Percentiles rank a stretch among this genome's conserved stretches.
Conservation (phyloP, 371 early-diverging fungal species). For the Lichtheimia corymbifera region DNA sequence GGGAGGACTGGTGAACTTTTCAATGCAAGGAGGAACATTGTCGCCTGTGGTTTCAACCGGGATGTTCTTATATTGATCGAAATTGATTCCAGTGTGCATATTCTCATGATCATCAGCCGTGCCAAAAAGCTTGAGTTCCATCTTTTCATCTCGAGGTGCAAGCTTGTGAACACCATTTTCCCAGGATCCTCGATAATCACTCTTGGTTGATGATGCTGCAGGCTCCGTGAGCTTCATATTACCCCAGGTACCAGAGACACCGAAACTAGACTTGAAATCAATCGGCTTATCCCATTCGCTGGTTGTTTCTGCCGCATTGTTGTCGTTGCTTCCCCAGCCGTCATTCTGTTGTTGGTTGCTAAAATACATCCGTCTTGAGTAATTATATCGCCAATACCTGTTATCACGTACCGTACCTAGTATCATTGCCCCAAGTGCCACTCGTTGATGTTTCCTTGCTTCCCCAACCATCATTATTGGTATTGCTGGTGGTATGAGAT, state of each 20-base stretch:
- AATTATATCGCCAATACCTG: no score
- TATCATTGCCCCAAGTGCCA: background rate
- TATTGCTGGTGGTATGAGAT: background rate
- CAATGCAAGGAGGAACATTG: conserved; percentile 73
- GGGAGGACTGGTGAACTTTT: conserved; percentile 60
- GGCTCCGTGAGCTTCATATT: conserved; percentile 14
- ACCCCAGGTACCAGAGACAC: conserved; percentile 13
- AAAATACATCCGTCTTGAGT: background rate
- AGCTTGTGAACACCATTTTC: conserved; percentile 63
- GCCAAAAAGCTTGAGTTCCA: conserved; percentile 56
- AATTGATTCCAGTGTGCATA: conserved; percentile 90
- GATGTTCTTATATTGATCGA: conserved; percentile 96
- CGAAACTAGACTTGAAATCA: background rate
- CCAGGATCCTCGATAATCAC: conserved; percentile 66
- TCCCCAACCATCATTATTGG: background rate
- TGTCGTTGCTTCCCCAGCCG: background rate
- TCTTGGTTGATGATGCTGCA: conserved; percentile 10
- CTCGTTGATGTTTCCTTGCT: background rate
- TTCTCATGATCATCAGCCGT: conserved; percentile 67
- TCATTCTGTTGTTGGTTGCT: background rate
- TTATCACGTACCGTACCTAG: background rate
- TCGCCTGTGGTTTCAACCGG: conserved; percentile 93
- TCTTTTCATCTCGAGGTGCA: conserved; percentile 31
- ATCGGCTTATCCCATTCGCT: conserved; percentile 19
- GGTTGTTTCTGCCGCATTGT: background rate